Evolutionary conservation across 176 grass and related monocot species (phyloP).

Genomic region (Juncus effusus): DNA sequence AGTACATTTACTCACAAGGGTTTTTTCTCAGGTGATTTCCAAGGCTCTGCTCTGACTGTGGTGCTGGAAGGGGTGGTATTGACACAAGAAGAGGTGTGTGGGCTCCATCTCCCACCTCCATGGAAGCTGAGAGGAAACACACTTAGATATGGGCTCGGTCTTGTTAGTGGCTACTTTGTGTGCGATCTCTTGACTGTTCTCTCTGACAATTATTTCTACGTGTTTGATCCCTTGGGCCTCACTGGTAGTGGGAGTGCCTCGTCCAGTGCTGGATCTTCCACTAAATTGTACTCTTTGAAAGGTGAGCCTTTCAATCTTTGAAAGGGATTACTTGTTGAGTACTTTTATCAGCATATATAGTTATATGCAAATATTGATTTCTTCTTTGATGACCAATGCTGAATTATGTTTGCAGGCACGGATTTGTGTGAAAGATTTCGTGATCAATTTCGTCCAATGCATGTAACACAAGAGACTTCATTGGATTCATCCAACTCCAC

Average conservation of each 20-base stretch:
- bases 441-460: conserved; percentile 90
- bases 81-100: conserved; percentile 79
- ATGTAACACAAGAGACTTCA: conserved; percentile 67
- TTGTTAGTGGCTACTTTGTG: conserved; percentile 89
- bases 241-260: conserved; percentile 43
- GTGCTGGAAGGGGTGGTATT: conserved; percentile 83
- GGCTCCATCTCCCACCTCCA: conserved; percentile 74
- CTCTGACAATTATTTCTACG: conserved; percentile 84
- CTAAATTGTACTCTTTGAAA: conserved; percentile 85
- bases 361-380: background rate
- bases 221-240: conserved; percentile 94
- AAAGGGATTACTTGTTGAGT: too few relatives aligned
- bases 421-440: conserved; percentile 87
- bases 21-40: conserved; percentile 59
- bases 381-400: conserved; percentile 13
- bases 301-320: conserved; percentile 35
- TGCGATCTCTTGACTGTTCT: conserved; percentile 82
- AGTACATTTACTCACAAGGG: background rate
- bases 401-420: conserved; percentile 58
- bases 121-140: conserved; percentile 86
- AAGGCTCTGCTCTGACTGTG: conserved; percentile 84
- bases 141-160: conserved; percentile 85
- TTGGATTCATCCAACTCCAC: conserved; percentile 68
- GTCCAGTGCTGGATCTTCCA: conserved; percentile 49
- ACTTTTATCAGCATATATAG: too few relatives aligned